Evolutionary conservation across 306 rosid species (phyloP).

Genomic region (Spatholobus suberectus): DNA sequence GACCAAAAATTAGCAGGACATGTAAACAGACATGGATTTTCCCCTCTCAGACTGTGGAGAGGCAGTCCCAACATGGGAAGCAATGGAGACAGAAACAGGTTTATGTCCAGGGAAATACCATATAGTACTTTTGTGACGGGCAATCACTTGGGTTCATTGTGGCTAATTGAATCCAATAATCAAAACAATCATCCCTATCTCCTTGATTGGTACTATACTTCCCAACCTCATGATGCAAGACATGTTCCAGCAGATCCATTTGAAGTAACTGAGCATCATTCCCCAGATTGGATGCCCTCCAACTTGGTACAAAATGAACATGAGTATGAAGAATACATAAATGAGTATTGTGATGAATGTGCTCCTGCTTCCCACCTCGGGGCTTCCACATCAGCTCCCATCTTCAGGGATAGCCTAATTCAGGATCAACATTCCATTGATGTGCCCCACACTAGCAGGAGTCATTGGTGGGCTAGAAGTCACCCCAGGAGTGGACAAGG

Average conservation of each 20-base stretch:
- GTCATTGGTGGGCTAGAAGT: slow-evolving; percentile 90
- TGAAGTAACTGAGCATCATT: slow-evolving; percentile 48
- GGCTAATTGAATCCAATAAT: slow-evolving; percentile 59
- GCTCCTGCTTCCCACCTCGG: slow-evolving; percentile 58
- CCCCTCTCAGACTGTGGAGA: slow-evolving; percentile 56
- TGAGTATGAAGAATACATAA: slow-evolving; percentile 51
- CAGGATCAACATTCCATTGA: slow-evolving; percentile 45
- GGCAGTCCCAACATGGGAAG: slow-evolving; percentile 52
- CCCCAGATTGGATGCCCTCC: slow-evolving; percentile 63
- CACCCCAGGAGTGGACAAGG: slow-evolving; percentile 38
- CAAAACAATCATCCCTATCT: slow-evolving; percentile 71
- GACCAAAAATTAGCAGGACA: slow-evolving; percentile 60
- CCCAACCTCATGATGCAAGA: slow-evolving; percentile 44
- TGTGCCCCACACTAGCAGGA: slow-evolving; percentile 38
- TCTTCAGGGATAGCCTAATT: slow-evolving; percentile 63
- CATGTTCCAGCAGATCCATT: slow-evolving; percentile 50
- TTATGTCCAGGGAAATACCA: slow-evolving; percentile 55
- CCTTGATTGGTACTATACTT: slow-evolving; percentile 86
- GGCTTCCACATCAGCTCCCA: slow-evolving; percentile 75
- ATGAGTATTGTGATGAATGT: slow-evolving; percentile 45
- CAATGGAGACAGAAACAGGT: slow-evolving; percentile 52
- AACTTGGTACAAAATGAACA: slow-evolving; percentile 45
- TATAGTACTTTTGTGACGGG: slow-evolving; percentile 46
- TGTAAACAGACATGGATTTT: slow-evolving; percentile 48
- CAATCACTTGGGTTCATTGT: slow-evolving; percentile 62